Percentiles rank a stretch among this genome's conserved stretches.
Conservation (phyloP, 345 rosid species). For the Nephelium lappaceum region DNA sequence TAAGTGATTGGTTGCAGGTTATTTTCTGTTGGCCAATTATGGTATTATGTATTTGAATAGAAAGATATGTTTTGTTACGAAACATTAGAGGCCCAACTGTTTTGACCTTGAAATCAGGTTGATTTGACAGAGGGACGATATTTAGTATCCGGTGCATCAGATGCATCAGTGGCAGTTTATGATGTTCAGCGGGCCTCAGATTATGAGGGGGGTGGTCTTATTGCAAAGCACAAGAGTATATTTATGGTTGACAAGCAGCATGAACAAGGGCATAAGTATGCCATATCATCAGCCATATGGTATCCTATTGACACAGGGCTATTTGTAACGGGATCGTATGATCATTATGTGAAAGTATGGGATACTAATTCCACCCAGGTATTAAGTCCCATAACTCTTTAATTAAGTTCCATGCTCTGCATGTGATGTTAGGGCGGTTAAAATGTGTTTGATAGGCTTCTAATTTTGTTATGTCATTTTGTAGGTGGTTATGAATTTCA, state of each 20-base stretch:
- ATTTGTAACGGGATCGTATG: constrained; percentile 83
- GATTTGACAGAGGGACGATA: constrained; percentile 92
- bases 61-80: background rate
- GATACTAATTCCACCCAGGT: constrained; percentile 91
- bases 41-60: background rate
- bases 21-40: background rate
- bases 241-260: constrained; percentile 80
- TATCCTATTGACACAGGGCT: constrained; percentile 96
- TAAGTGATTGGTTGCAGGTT: background rate
- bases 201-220: constrained; percentile 64
- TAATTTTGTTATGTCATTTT: constrained; percentile 15
- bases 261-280: constrained; percentile 68
- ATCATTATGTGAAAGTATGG: constrained; percentile 86
- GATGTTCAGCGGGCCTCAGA: constrained; percentile 69
- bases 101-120: constrained; percentile 61
- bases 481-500: constrained; percentile 80
- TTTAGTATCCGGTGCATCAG: constrained; percentile 80
- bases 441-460: background rate
- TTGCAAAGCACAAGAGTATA: constrained; percentile 73
- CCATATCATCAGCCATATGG: constrained; percentile 87
- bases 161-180: constrained; percentile 81
- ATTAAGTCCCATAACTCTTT: background rate
- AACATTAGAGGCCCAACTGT: constrained; percentile 15
- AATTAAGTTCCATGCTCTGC: background rate
- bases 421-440: background rate